Percentiles rank a stretch among this genome's conserved stretches.
Evolutionary conservation across 1,139 yeast genomes (phyloP).

Genomic region (Hemisphaericaspora lyxosophila): DNA sequence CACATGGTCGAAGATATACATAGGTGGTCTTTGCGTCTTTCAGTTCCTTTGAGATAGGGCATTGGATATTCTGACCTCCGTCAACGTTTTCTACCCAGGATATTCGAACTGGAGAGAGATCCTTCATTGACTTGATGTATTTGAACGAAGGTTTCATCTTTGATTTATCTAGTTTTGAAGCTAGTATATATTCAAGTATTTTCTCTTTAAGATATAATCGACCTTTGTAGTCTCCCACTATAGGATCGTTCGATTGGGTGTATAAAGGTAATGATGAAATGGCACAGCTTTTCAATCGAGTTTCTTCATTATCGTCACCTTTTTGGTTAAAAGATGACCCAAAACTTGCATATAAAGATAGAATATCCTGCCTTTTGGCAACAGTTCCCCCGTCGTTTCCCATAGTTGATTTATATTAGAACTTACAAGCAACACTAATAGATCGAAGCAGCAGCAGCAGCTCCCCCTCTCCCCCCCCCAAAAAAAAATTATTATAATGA

Average conservation of each 20-base stretch:
- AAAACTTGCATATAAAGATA: slow-evolving; percentile 24
- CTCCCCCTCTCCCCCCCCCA: no score
- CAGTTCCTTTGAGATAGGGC: slow-evolving; percentile 44
- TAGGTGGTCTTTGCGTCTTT: slow-evolving; percentile 26
- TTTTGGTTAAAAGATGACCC: slow-evolving; percentile 16
- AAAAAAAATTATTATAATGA: no score
- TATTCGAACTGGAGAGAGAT: slow-evolving; percentile 29
- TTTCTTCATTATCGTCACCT: slow-evolving; percentile 30
- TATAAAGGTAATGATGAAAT: slow-evolving; percentile 29
- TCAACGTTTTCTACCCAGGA: slow-evolving; percentile 22
- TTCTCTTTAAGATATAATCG: slow-evolving; percentile 68
- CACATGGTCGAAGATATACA: slow-evolving; percentile 39
- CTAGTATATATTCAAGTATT: slow-evolving; percentile 56
- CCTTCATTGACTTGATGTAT: slow-evolving; percentile 44
- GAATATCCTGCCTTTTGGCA: slow-evolving; percentile 45
- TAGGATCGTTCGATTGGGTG: slow-evolving; percentile 24
- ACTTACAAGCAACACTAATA: neutral
- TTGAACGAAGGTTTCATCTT: slow-evolving; percentile 14
- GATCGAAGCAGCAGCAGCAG: no score
- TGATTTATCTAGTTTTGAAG: slow-evolving; percentile 18
- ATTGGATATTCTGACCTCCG: slow-evolving; percentile 36
- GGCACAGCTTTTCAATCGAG: slow-evolving; percentile 23
- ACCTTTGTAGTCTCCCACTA: slow-evolving; percentile 76
- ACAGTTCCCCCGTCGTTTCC: slow-evolving; percentile 56
- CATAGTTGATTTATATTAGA: slow-evolving; percentile 21